Evolutionary conservation across 805 yeast species (phyloP), one percentile per base, ranked within the genome.

Genomic region (Yamadazyma kitorensis): DNA sequence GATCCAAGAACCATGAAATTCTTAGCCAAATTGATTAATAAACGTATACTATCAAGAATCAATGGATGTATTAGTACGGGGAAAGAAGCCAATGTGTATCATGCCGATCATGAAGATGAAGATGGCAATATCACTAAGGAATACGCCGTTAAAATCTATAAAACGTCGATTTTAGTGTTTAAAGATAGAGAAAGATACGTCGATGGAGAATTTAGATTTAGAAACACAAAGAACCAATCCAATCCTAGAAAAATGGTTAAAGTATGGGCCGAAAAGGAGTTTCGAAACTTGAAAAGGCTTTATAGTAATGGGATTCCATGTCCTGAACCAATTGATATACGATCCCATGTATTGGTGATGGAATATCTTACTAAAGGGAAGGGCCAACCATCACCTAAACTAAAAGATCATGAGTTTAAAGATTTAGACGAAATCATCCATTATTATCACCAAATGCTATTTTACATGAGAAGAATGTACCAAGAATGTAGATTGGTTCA

Each of bases 241-340:
- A 93, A 93, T 53, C 98, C 98, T 7, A 73, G 98, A 52, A 91
- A 91, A 54, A 91, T 93, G 97, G 96, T 93, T 43, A 87, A 86
- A 57, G 74, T 89, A 16, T 93, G 99, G 99, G 98, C 98, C 0
- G 98, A 93, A 57, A 93, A 93, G 54, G 99, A 93, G 62, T 91
- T 89, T 47, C 66, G 99, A 36, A 93, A 93, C 55, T 70, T 93
- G 58, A 91, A 86, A 57, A 74, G 99, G 52, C 69, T 93, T 14
- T 66, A 83, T 55, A 55, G 72, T 29, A 73, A 80, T 37, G 95
- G 95, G 0, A 83, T 93, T 22, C 93, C 95, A n/a, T 82, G 87
- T 24, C 98, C 99, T 0, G 84, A 86, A 54, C 98, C 99, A 1
- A 60, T 87, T 10, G 95, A 86, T 46, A 71, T 93, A 37, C 81